Evolutionary conservation across 768 basidiomycete species (phyloP).

Genomic region (Tephrocybe sp.): DNA sequence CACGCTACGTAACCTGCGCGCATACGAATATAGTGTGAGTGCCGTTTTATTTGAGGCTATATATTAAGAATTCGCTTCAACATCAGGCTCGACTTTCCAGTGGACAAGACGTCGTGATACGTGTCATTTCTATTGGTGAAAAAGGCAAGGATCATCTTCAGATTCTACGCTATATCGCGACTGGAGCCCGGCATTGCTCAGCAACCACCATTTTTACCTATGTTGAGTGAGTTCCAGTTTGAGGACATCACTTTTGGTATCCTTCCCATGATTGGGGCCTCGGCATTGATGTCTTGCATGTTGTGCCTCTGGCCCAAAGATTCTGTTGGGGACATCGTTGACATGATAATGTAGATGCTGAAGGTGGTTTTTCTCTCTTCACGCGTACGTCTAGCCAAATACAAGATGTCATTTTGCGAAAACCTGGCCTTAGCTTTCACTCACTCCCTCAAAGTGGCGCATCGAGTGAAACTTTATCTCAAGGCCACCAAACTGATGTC

Average conservation of each 20-base stretch:
- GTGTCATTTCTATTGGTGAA: background rate
- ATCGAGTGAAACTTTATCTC: constrained; percentile 17
- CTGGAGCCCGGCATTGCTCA: background rate
- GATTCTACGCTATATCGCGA: background rate
- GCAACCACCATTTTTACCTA: constrained; percentile 10
- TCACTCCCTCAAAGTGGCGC: constrained; percentile 15
- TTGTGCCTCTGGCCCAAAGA: constrained; percentile 19
- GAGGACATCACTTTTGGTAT: constrained; percentile 22
- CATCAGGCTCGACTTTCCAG: background rate
- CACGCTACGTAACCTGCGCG: background rate
- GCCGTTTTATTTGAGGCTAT: background rate
- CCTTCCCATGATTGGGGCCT: constrained; percentile 18
- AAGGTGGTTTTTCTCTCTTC: constrained; percentile 24
- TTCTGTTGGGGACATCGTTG: constrained; percentile 23
- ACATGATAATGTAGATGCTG: constrained; percentile 22
- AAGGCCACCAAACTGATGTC: too few relatives aligned
- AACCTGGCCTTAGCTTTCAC: background rate
- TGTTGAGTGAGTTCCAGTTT: constrained; percentile 16
- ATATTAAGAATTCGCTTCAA: background rate
- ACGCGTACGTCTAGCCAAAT: too few relatives aligned
- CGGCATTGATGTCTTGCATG: constrained; percentile 3
- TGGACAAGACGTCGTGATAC: background rate
- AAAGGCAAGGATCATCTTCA: background rate
- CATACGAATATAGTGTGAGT: background rate
- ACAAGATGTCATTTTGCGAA: too few relatives aligned